Base-by-base conservation (phyloP, 805 yeast species). In the Candida awuae region DNA sequence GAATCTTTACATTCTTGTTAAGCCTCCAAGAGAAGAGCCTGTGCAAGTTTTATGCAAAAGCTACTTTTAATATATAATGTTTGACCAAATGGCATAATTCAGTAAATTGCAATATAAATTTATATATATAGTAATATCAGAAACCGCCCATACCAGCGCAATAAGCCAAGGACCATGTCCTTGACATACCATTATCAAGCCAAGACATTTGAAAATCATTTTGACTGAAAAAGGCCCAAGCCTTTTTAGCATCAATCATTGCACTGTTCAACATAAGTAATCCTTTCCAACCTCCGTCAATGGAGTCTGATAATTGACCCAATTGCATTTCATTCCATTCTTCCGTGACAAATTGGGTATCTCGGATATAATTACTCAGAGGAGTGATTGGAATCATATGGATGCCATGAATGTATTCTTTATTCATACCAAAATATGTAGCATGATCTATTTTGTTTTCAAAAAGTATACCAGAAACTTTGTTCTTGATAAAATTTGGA, bases 311-410 rank as follows among this genome's bases (percentile, higher is more conserved):
- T 19, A 74, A 53, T 0, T 55, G 42, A 6, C 52, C 51, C 21
- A 59, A 52, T 47, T 43, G 34, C 44, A 51, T 41, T 35, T 62
- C 51, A 16, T 49, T 32, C 72, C 72, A 61, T 49, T 65, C 79
- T 50, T 73, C 64, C 31, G 53, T 41, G 7, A 71, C 75, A 56
- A 72, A 77, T 12, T 53, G 50, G 2, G 78, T 68, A 14, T 63
- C 56, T 42, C 88, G 68, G 30, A 80, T 66, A 43, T 61, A 70
- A 1, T 79, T 66, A 18, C 82, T 74, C 14, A 68, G 66, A 1
- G 85, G 82, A 0, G 84, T 79, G 21, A 75, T 62, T 17, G 88
- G 88, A 28, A 82, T 53, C 87, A 81, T 82, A 55, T 82, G 87
- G 43, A 81, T 82, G 4, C 90, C 90, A 48, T 81, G 85, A 38